These are phyloP conservation scores for Ulvella scutata DNA, from an alignment of 139 green algal genomes.

Conservation along the genomic window DNA sequence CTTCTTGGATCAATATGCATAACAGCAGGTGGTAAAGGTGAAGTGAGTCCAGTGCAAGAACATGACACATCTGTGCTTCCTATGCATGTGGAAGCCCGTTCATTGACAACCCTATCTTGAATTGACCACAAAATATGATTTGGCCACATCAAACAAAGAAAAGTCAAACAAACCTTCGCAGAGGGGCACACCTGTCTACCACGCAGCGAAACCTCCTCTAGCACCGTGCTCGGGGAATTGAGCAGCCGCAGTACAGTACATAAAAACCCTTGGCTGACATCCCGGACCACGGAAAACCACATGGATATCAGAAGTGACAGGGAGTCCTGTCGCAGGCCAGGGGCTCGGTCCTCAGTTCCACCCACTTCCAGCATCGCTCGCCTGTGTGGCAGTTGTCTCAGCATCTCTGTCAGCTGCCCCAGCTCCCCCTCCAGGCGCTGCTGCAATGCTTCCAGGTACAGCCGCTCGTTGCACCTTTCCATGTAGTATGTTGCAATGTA, in stretches of 20 bases:
- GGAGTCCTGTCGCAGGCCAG: background rate
- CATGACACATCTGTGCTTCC: too few relatives aligned
- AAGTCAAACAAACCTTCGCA: too few relatives aligned
- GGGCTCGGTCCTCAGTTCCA: background rate
- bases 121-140: too few relatives aligned
- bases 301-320: background rate
- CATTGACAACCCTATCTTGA: too few relatives aligned
- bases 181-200: background rate
- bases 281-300: background rate
- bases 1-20: too few relatives aligned
- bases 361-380: background rate
- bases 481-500: conserved; percentile 3
- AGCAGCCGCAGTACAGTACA: background rate
- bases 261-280: background rate
- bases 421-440: background rate
- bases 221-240: background rate
- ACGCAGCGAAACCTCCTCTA: background rate
- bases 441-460: background rate
- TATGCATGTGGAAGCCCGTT: too few relatives aligned
- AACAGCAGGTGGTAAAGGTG: too few relatives aligned
- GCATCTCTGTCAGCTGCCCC: background rate
- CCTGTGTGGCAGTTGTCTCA: background rate
- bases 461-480: background rate
- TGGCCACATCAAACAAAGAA: too few relatives aligned
- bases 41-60: too few relatives aligned